Percentiles rank a stretch among this genome's conserved stretches.
phyloP scores from a whole-genome alignment of 2,329 filamentous ascomycete genomes.

The Colletotrichum sp. region DNA sequence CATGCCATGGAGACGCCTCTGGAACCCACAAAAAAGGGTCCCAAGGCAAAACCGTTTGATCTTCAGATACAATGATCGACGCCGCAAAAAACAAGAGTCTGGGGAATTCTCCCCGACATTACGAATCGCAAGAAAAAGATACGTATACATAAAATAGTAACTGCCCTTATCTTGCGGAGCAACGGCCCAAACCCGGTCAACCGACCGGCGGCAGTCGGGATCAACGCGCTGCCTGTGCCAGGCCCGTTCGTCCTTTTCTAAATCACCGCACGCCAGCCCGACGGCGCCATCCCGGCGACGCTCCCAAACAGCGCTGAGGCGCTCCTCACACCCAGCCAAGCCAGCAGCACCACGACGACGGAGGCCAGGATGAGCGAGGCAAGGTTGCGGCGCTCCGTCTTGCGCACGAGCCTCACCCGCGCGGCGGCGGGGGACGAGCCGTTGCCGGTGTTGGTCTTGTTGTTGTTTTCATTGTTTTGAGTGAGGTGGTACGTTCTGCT shows the following conservation, averaged over 20 bases:
- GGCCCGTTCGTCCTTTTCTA: not conserved
- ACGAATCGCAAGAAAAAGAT: not conserved
- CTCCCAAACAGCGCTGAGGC: constrained; percentile 6
- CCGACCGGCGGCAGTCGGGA: not conserved
- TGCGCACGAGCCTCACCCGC: constrained; percentile 32
- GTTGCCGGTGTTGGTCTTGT: constrained; percentile 25
- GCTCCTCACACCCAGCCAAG: constrained; percentile 27
- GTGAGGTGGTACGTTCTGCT: not conserved
- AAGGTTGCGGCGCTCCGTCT: constrained; percentile 40
- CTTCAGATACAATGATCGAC: not conserved
- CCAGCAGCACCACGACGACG: constrained; percentile 28
- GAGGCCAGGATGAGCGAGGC: constrained; percentile 46
- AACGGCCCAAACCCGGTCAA: not conserved
- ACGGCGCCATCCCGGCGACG: not conserved
- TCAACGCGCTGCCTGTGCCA: not conserved
- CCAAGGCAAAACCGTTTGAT: constrained; percentile 1
- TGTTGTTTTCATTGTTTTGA: constrained; percentile 24
- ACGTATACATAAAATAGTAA: not conserved
- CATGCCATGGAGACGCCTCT: not conserved
- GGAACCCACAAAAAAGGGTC: not conserved
- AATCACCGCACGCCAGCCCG: not conserved
- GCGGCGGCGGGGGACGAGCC: constrained; percentile 32
- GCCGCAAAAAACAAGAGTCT: not conserved
- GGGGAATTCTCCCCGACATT: not conserved
- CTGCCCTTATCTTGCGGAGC: not conserved